phyloP scores from a whole-genome alignment of 2,329 filamentous ascomycete genomes.

The Fusarium keratoplasticum region DNA sequence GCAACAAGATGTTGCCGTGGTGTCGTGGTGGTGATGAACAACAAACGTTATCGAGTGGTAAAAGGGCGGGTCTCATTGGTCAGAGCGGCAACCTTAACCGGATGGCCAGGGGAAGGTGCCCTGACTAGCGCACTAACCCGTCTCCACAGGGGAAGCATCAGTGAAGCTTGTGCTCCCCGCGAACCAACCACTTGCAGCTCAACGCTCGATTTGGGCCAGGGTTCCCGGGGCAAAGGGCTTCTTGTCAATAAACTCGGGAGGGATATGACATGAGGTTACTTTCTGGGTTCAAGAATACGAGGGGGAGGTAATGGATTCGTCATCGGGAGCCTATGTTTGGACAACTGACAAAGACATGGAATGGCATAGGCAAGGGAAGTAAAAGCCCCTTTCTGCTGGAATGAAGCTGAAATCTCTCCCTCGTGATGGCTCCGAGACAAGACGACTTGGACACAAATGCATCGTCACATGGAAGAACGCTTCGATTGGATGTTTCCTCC shows the following conservation, averaged over 20 bases:
- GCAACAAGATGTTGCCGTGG: neutral
- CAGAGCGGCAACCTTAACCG: neutral
- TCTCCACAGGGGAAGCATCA: conserved; percentile 1
- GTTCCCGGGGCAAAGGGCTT: neutral
- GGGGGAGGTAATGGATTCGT: neutral
- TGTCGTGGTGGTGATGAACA: neutral
- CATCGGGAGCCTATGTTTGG: neutral
- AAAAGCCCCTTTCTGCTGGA: conserved; percentile 14
- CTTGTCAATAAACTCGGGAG: conserved; percentile 2
- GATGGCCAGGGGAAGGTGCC: conserved; percentile 12
- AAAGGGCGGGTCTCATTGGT: conserved; percentile 19
- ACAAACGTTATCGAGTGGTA: conserved; percentile 17
- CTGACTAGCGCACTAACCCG: conserved; percentile 28
- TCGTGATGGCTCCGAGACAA: neutral
- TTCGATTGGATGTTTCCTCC: conserved; percentile 3
- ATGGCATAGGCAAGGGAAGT: no score
- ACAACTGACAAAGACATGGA: neutral
- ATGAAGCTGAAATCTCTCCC: conserved; percentile 24
- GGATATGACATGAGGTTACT: neutral
- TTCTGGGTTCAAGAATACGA: neutral
- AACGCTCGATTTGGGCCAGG: neutral
- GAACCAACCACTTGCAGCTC: neutral
- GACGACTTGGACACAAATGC: conserved; percentile 9
- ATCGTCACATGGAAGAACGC: conserved; percentile 4
- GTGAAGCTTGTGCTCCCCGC: neutral